phyloP scores from a whole-genome alignment of 345 rosid genomes.

The Nephelium lappaceum region DNA sequence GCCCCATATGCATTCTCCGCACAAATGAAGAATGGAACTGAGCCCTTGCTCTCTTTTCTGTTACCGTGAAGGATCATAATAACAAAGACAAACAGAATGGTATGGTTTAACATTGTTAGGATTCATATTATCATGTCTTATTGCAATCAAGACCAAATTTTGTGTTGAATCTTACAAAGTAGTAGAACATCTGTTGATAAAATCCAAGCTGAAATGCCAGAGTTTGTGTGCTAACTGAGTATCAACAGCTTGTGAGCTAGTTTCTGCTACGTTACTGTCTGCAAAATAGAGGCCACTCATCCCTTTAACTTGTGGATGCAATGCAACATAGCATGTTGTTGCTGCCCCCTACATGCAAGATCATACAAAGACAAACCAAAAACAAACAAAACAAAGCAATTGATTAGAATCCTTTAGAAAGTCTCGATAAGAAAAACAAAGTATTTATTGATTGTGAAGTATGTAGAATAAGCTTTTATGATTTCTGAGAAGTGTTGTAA shows the following conservation, averaged over 20 bases:
- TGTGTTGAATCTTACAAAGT: neutral
- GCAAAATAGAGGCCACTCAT: slow-evolving; percentile 64
- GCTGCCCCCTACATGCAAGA: slow-evolving; percentile 67
- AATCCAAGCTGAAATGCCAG: slow-evolving; percentile 69
- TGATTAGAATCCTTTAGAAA: too few species aligned
- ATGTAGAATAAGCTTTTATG: neutral
- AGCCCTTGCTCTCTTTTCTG: neutral
- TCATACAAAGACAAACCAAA: neutral
- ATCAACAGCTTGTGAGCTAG: slow-evolving; percentile 48
- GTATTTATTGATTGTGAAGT: neutral
- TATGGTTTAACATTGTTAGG: too few species aligned
- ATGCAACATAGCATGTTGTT: slow-evolving; percentile 74
- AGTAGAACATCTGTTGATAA: slow-evolving; percentile 25
- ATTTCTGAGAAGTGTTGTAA: too few species aligned
- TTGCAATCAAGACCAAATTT: too few species aligned
- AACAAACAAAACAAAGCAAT: neutral
- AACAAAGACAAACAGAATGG: too few species aligned
- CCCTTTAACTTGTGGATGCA: slow-evolving; percentile 70
- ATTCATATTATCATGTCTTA: too few species aligned
- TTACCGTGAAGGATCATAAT: neutral
- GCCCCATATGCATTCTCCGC: too few species aligned
- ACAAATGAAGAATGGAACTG: too few species aligned
- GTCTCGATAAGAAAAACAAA: too few species aligned
- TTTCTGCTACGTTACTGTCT: slow-evolving; percentile 52
- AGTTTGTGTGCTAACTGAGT: slow-evolving; percentile 54